phyloP scores from a whole-genome alignment of 768 basidiomycete genomes.

The Omphalotus guepiniiformis region DNA sequence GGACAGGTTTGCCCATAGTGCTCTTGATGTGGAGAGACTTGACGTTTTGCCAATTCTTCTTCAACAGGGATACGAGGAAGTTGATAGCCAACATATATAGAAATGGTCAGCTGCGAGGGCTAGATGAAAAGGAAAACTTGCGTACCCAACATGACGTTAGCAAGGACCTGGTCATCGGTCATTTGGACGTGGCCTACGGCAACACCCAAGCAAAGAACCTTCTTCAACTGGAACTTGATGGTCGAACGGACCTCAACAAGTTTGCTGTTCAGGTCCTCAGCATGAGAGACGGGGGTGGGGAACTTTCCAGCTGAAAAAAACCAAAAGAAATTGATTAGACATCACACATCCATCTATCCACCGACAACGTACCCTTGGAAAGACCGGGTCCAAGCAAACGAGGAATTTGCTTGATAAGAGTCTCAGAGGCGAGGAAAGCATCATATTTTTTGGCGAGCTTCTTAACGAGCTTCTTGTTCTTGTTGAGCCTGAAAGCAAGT shows the following conservation, averaged over 20 bases:
- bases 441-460: constrained; percentile 99
- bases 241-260: constrained; percentile 94
- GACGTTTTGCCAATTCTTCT: constrained; percentile 99
- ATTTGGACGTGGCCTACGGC: constrained; percentile 98
- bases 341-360: too few relatives aligned
- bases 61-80: constrained; percentile 98
- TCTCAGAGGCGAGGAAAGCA: constrained; percentile 95
- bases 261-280: constrained; percentile 88
- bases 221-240: constrained; percentile 99
- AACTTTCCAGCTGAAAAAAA: constrained; percentile 82
- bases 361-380: constrained; percentile 76
- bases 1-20: constrained; percentile 98
- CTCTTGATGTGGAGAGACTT: constrained; percentile 98
- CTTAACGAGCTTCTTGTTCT: constrained; percentile 99
- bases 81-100: constrained; percentile 88
- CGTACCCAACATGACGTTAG: constrained; percentile 95
- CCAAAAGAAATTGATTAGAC: constrained; percentile 1
- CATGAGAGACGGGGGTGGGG: constrained; percentile 93
- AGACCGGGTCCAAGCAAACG: constrained; percentile 99
- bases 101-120: constrained; percentile 6
- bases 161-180: constrained; percentile 95
- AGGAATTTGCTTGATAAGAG: constrained; percentile 99
- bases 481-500: constrained; percentile 70
- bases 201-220: constrained; percentile 97
- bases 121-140: constrained; percentile 4